Percentiles rank a stretch among this genome's conserved stretches.
Conservation (phyloP, 148 eudicot genomes). For the Silene uniflora region DNA sequence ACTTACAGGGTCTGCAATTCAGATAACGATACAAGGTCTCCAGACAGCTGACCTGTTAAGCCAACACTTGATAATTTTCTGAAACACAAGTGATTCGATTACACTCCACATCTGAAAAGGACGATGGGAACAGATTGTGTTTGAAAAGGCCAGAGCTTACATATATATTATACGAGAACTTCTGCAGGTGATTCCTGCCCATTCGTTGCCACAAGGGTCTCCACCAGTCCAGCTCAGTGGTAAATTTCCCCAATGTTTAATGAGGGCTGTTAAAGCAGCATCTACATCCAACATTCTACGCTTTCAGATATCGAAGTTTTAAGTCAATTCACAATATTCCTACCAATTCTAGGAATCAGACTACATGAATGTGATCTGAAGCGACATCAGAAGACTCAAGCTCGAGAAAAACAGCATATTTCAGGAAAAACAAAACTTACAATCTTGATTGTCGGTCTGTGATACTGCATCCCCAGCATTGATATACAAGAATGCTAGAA, state of each 20-base stretch:
- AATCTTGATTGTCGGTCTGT: not conserved
- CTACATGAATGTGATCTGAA: too few relatives aligned
- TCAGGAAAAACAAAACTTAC: not conserved
- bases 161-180: constrained; percentile 49
- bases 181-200: constrained; percentile 76
- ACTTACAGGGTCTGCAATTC: constrained; percentile 54
- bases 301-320: constrained; percentile 6
- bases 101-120: constrained; percentile 4
- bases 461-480: not conserved
- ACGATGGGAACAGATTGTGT: not conserved
- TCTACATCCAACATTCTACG: constrained; percentile 35
- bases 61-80: constrained; percentile 54
- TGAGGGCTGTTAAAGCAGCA: constrained; percentile 49
- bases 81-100: constrained; percentile 18
- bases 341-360: too few relatives aligned
- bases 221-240: constrained; percentile 60
- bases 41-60: constrained; percentile 44
- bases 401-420: too few relatives aligned
- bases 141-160: constrained; percentile 33
- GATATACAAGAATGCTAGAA: not conserved
- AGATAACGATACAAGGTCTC: constrained; percentile 51
- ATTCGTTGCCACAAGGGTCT: constrained; percentile 66
- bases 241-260: constrained; percentile 45
- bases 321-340: too few relatives aligned
- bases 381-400: too few relatives aligned